A percentile compares a stretch with the other conserved stretches of the same genome.
Evolutionary conservation across 352 stramenopile genomes (phyloP).

Genomic region (Globisporangium splendens): DNA sequence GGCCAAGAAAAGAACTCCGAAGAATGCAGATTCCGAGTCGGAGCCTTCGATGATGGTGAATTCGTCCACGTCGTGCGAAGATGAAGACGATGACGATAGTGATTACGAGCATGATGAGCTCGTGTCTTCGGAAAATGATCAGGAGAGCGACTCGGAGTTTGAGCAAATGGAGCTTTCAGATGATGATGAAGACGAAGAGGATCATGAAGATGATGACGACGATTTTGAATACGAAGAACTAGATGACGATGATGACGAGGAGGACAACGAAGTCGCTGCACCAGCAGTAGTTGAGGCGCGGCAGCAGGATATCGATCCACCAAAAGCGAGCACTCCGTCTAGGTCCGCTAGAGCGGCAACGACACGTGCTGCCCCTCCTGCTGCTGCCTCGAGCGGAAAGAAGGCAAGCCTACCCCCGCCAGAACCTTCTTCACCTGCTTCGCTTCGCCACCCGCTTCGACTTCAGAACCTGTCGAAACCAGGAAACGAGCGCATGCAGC

Average conservation of each 20-base stretch:
- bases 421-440: neutral
- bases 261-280: conserved; percentile 1
- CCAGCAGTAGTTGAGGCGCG: neutral
- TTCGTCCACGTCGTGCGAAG: conserved; percentile 17
- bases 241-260: conserved; percentile 7
- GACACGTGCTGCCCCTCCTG: too few species aligned
- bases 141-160: conserved; percentile 65
- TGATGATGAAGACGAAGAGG: conserved; percentile 43
- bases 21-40: conserved; percentile 2
- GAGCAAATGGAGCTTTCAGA: conserved; percentile 75
- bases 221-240: conserved; percentile 23
- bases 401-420: neutral
- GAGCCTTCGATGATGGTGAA: conserved; percentile 9
- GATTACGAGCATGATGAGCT: conserved; percentile 85
- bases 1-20: neutral
- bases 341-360: neutral
- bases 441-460: conserved; percentile 40
- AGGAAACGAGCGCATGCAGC: conserved; percentile 43
- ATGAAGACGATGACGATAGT: conserved; percentile 66
- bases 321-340: neutral
- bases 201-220: conserved; percentile 10
- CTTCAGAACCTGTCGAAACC: conserved; percentile 49
- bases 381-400: neutral
- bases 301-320: neutral
- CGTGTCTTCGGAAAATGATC: conserved; percentile 60